A percentile compares a stretch with the other conserved stretches of the same genome.
phyloP scores from a whole-genome alignment of 257 asterid genomes.

The Ballota nigra region DNA sequence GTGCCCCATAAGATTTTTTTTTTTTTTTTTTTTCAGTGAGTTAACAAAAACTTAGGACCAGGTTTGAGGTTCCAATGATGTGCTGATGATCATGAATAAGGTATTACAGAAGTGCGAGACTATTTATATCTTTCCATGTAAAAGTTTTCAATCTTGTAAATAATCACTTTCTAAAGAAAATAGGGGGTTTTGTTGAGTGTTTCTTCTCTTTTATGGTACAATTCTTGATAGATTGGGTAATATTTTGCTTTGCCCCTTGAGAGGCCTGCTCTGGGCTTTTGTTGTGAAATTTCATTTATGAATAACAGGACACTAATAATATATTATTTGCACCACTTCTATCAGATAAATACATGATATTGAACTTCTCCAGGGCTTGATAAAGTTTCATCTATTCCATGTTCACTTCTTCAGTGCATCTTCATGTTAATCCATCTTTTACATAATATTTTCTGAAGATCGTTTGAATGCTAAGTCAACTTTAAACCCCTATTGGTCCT shows the following conservation, averaged over 20 bases:
- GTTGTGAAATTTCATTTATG: not conserved
- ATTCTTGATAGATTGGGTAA: not conserved
- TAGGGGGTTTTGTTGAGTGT: not conserved
- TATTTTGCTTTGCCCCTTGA: not conserved
- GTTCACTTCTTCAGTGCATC: not conserved
- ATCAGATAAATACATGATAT: not conserved
- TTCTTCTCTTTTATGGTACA: not conserved
- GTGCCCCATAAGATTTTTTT: not conserved
- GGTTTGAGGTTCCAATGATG: not conserved
- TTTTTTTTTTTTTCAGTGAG: not conserved
- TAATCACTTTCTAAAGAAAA: not conserved
- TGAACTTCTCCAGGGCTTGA: not conserved
- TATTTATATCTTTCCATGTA: not conserved
- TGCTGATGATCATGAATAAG: not conserved
- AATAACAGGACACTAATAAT: not conserved
- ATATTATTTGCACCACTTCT: not conserved
- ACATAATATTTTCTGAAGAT: not conserved
- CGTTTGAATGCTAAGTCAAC: not conserved
- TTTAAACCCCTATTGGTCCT: not conserved
- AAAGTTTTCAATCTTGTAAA: not conserved
- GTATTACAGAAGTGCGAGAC: not conserved
- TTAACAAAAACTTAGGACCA: not conserved
- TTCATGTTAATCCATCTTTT: not conserved
- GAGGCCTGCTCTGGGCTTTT: not conserved
- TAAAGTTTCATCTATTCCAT: not conserved